Base-by-base conservation (phyloP, 495 filamentous ascomycete genomes). In the Pseudoneurospora amorphoporcata region DNA sequence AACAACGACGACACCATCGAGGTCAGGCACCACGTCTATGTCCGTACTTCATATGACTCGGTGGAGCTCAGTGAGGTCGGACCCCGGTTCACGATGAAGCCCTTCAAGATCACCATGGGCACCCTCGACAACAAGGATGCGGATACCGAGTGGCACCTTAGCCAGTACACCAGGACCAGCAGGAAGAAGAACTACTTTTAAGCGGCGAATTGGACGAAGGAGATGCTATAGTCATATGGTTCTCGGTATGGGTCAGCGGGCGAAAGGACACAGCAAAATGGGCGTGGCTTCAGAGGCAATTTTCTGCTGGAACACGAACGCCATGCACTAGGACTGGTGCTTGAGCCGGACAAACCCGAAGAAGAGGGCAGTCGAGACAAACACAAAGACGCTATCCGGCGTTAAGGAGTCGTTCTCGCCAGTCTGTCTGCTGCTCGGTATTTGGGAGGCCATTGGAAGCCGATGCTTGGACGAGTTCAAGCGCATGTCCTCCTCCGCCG, bases 371-470 rank as follows among this genome's bases (percentile, higher is more conserved):
- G 83, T 84, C 41, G 94, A 91, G 29, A 88, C 94, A 39, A 90
- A 90, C 74, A 92, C 95, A 61, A 96, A 92, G 82, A 97, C 94
- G 4, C 85, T 99, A 8, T 96, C 93, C 7, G 95, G 95, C 53
- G 96, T 96, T 43, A 95, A 98, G 81, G 98, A 97, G 79, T 97
- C 94, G 0, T 98, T 98, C 83, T 95, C 94, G 1, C 94, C 94
- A 17, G 94, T 98, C 71, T 98, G 95, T 80, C 85, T 99, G 70
- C 83, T 99, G 47, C 85, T 98, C 32, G 87, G 92, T 19, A 89
- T 97, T 29, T 97, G 95, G 95, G 94, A 98, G 78, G 95, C 95
- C 42, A 98, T 98, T 94, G 94, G 94, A 8, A 93, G 92, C 9
- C 19, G 95, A 45, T 98, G 95, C 78, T 86, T 99, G 65, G 95